A percentile compares a stretch with the other conserved stretches of the same genome.
These are phyloP conservation scores for Cucurbitaria berberidis DNA, from an alignment of 2,329 filamentous ascomycete species.

Conservation along the genomic window DNA sequence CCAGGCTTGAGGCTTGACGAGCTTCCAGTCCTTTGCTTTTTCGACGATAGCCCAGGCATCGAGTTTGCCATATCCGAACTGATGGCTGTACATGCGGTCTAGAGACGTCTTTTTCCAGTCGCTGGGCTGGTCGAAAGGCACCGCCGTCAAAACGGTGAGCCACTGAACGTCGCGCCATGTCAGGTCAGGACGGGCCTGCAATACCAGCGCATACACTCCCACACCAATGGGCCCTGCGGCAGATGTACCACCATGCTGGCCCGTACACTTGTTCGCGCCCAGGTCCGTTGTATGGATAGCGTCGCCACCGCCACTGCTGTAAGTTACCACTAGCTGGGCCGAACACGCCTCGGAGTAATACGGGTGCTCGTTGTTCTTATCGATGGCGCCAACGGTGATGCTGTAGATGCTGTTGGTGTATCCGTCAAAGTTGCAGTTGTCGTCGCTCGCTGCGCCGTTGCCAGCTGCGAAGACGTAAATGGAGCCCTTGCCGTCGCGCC, in stretches of 20 bases:
- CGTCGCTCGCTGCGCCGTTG: constrained; percentile 83
- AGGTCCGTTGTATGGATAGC: constrained; percentile 97
- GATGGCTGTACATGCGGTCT: constrained; percentile 89
- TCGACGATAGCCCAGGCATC: constrained; percentile 87
- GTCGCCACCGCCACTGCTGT: constrained; percentile 88
- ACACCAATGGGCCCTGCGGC: constrained; percentile 92
- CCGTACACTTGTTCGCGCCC: constrained; percentile 78
- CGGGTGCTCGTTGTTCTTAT: constrained; percentile 84
- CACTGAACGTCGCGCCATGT: constrained; percentile 96
- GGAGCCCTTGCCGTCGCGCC: constrained; percentile 80
- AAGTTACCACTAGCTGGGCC: constrained; percentile 92
- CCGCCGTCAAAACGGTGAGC: constrained; percentile 81
- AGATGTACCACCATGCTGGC: constrained; percentile 89
- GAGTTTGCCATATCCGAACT: constrained; percentile 94
- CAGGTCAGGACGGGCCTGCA: constrained; percentile 83
- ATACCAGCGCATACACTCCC: constrained; percentile 86
- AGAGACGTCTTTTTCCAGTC: constrained; percentile 84
- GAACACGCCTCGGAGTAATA: constrained; percentile 98
- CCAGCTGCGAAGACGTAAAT: constrained; percentile 97
- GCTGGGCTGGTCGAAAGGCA: constrained; percentile 76
- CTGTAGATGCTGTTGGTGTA: constrained; percentile 99
- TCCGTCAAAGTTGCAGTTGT: constrained; percentile 99
- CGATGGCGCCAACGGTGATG: constrained; percentile 93
- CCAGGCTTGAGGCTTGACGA: constrained; percentile 96
- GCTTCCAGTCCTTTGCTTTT: constrained; percentile 80